These are phyloP conservation scores for Zymoseptoria passerinii DNA, from an alignment of 2,329 filamentous ascomycete genomes.

Conservation along the genomic window DNA sequence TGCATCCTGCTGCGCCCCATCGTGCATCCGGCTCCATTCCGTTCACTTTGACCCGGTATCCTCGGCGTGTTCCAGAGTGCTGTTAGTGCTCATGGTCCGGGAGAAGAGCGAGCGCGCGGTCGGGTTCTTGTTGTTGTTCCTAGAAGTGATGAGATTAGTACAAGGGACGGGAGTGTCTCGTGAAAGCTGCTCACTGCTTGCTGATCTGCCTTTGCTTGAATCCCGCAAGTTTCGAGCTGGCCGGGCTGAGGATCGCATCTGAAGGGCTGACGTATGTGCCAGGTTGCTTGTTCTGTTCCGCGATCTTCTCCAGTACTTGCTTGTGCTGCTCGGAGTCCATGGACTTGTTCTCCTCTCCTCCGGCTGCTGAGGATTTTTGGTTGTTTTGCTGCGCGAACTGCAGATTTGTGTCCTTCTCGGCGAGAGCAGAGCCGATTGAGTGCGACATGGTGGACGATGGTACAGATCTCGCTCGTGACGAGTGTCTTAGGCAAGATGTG, in stretches of 20 bases:
- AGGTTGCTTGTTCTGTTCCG: constrained; percentile 11
- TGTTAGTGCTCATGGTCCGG: constrained; percentile 15
- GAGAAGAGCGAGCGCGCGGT: constrained; percentile 19
- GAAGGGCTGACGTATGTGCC: constrained; percentile 69
- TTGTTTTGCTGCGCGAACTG: constrained; percentile 14
- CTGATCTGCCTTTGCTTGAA: constrained; percentile 71
- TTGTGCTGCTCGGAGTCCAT: constrained; percentile 17
- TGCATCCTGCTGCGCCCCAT: neutral
- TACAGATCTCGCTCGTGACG: neutral
- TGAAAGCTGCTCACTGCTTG: constrained; percentile 43
- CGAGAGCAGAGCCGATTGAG: constrained; percentile 17
- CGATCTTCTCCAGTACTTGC: constrained; percentile 5
- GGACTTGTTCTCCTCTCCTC: constrained; percentile 15
- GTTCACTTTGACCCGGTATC: constrained; percentile 10
- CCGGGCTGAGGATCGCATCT: constrained; percentile 83
- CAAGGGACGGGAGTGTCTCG: neutral
- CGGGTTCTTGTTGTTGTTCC: constrained; percentile 13
- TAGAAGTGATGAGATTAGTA: neutral
- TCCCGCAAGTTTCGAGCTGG: constrained; percentile 70
- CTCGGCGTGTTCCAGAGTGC: constrained; percentile 13
- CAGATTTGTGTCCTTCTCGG: constrained; percentile 20
- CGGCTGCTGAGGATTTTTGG: constrained; percentile 4
- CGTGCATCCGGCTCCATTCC: neutral
- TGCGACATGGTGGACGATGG: constrained; percentile 6
- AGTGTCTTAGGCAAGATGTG: constrained; percentile 4